Evolutionary conservation across 2,329 filamentous ascomycete species (phyloP), one percentile per base, ranked within the genome.

Genomic region (Phoma sp.): DNA sequence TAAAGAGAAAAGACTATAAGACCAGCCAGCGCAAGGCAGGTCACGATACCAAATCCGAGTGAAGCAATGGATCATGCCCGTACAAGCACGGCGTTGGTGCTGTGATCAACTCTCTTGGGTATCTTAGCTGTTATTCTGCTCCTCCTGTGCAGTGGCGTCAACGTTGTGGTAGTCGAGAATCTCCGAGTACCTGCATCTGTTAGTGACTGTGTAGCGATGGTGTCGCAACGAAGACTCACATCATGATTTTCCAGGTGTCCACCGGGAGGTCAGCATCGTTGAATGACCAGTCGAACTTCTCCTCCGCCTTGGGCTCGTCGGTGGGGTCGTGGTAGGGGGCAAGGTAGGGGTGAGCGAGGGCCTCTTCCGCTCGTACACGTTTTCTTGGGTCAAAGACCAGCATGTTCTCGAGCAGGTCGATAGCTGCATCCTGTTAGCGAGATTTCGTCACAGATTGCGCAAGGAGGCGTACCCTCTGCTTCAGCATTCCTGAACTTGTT

Each of bases 161-260:
- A 96, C 89, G 73, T 98, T 97, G 80, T 98, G 95, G 79, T 97
- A 98, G 78, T 98, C 93, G 69, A 98, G 88, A 69, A 99, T 98
- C 77, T 98, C 94, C 47, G 93, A 96, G 82, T 98, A 98, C 92
- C 93, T 96, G 68, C 7, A 7, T 4, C 6, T 41, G 60, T 74
- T 44, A 73, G 65, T 38, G 13, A 24, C 17, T 37, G 6, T 25
- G 8, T 24, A 6, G 13, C 8, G 3, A 13, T 10, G 10, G 12
- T 31, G 10, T 17, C 3, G 6, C 12, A 12, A 8, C 21, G n/a
- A n/a, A n/a, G 22, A 44, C 73, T 73, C 83, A 96, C 95, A 99
- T 99, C 95, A 98, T 99, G 75, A 99, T 97, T 82, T 99, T 99
- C 95, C 95, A 99, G n/a, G 93, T 96, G 74, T 99, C 95, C 45